Base-by-base conservation (phyloP, 2,329 filamentous ascomycete species). In the Nigrospora oryzae region DNA sequence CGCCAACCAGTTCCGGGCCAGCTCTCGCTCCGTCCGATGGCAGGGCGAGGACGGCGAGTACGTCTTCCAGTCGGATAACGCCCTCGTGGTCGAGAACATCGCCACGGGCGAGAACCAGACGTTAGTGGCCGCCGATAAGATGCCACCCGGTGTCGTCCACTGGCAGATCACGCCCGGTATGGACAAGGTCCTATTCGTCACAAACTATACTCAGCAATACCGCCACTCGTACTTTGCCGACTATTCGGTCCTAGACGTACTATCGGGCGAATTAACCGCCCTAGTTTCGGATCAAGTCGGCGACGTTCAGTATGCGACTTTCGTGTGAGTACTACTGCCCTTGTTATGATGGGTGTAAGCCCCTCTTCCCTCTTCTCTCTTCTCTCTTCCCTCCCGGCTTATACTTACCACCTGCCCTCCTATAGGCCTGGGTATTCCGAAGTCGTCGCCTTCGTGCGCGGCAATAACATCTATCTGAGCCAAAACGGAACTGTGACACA, bases 141-240 rank as follows among this genome's bases (percentile, higher is more conserved):
- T 85, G 2, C 80, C 80, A 0, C 61, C 66, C 2, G 71, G 73
- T 42, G 67, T 75, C 47, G 65, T 66, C 48, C 74, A 79, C 37
- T 84, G 79, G 59, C 80, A 70, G 64, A 80, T 86, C 51, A 79
- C 76, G 36, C 63, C 76, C 2, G 79, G 83, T 54, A 67, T 75
- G 7, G 71, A 70, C 17, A 72, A 73, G 43, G 71, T 86, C 0
- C 63, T 86, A 15, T 79, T 81, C 63, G 70, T 81, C 1, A 71
- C 77, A 44, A 85, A 86, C 54, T 73, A 78, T 58, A 85, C 78
- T 13, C 83, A 84, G 61, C 75, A 83, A 57, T 85, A 86, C 55
- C 77, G 83, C 2, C 66, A 84, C 62, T 83, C 81, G 6, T 85
- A 81, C 61, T 81, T 80, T 56, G 75, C 82, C 32, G 73, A 85